Conservation (phyloP, 306 rosid genomes). For the Corylus avellana region DNA sequence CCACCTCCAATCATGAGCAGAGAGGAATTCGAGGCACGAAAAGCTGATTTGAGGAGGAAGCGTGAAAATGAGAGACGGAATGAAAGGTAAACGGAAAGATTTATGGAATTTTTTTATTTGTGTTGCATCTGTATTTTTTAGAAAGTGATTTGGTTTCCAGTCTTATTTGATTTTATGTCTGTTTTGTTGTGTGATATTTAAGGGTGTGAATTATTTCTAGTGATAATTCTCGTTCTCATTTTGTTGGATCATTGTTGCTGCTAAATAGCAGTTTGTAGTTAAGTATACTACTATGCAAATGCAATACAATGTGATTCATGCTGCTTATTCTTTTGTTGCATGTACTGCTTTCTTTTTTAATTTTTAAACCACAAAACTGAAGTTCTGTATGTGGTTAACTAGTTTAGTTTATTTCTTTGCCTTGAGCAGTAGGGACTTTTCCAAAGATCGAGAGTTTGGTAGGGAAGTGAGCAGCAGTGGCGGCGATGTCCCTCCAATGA, state of each 20-base stretch:
- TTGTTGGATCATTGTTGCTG: not conserved
- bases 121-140: not conserved
- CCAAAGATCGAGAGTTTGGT: constrained; percentile 74
- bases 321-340: not conserved
- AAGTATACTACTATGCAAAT: not conserved
- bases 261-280: not conserved
- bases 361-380: not conserved
- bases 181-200: not conserved
- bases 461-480: constrained; percentile 79
- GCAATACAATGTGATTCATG: not conserved
- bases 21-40: constrained; percentile 95
- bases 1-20: constrained; percentile 83
- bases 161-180: not conserved
- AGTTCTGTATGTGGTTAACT: not conserved
- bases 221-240: not conserved
- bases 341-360: not conserved
- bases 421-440: constrained; percentile 53
- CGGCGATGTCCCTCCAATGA: constrained; percentile 69
- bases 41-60: constrained; percentile 82
- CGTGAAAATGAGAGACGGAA: constrained; percentile 83
- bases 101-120: not conserved
- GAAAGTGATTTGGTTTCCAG: not conserved
- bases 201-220: not conserved
- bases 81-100: constrained; percentile 50
- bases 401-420: constrained; percentile 12